These are phyloP conservation scores for Phytophthora tubulina DNA, from an alignment of 352 stramenopile species.

Conservation along the genomic window DNA sequence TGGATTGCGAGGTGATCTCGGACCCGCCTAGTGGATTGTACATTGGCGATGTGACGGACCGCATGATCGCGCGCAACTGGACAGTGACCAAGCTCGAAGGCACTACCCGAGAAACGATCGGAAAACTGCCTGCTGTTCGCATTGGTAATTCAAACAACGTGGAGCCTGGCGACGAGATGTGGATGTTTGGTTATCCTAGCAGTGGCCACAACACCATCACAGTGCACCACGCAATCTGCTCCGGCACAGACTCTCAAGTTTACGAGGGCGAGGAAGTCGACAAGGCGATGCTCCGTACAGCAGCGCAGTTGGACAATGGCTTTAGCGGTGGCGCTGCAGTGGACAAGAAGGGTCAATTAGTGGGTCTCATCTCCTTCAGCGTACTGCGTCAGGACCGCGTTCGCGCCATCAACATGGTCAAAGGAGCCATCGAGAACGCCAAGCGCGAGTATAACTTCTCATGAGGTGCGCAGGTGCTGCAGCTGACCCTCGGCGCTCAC, in stretches of 20 bases:
- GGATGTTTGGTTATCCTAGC: slow-evolving; percentile 92
- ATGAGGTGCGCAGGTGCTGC: slow-evolving; percentile 36
- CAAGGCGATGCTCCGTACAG: slow-evolving; percentile 89
- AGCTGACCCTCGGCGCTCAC: slow-evolving; percentile 13
- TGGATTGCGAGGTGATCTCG: slow-evolving; percentile 88
- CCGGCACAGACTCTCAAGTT: slow-evolving; percentile 87
- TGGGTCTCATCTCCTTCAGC: slow-evolving; percentile 89
- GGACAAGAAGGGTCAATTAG: slow-evolving; percentile 87
- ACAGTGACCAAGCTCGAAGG: slow-evolving; percentile 83
- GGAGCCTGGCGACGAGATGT: slow-evolving; percentile 90
- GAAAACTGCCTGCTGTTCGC: slow-evolving; percentile 77
- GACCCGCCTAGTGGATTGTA: slow-evolving; percentile 89
- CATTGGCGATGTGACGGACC: slow-evolving; percentile 89
- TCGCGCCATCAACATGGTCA: slow-evolving; percentile 91
- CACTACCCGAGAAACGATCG: slow-evolving; percentile 73
- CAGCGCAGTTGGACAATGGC: slow-evolving; percentile 86
- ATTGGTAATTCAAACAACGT: slow-evolving; percentile 92
- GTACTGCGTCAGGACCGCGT: slow-evolving; percentile 88
- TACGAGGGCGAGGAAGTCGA: slow-evolving; percentile 87
- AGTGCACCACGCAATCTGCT: slow-evolving; percentile 91
- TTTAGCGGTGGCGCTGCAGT: slow-evolving; percentile 88
- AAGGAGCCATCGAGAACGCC: slow-evolving; percentile 84
- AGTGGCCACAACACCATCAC: slow-evolving; percentile 92
- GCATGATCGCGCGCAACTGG: slow-evolving; percentile 88
- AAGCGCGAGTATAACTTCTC: slow-evolving; percentile 83